These are phyloP conservation scores for Ustilago sp. DNA, from an alignment of 1,284 basidiomycete species.

Conservation along the genomic window DNA sequence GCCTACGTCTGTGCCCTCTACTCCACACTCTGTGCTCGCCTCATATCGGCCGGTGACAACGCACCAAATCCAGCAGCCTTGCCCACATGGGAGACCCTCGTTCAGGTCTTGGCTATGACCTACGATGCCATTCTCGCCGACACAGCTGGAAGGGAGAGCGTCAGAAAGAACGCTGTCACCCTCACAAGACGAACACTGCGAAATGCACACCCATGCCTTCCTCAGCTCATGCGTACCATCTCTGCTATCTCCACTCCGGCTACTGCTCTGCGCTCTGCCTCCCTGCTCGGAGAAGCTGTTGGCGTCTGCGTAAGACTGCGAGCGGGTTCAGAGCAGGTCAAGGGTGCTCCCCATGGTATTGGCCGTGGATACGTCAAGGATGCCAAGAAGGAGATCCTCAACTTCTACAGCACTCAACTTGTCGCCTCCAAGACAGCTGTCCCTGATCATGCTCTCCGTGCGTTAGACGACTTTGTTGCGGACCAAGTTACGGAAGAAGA, in stretches of 20 bases:
- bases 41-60: constrained; percentile 55
- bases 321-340: constrained; percentile 49
- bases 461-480: constrained; percentile 59
- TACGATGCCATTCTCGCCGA: constrained; percentile 50
- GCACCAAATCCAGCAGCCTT: constrained; percentile 10
- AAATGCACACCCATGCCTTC: constrained; percentile 43
- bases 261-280: constrained; percentile 38
- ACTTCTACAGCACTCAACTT: constrained; percentile 59
- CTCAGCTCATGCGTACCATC: constrained; percentile 46
- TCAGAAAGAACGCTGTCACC: constrained; percentile 36
- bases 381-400: constrained; percentile 47
- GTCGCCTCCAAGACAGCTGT: constrained; percentile 58
- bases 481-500: constrained; percentile 50
- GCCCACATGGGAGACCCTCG: constrained; percentile 40
- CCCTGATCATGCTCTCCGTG: constrained; percentile 36
- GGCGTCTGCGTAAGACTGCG: constrained; percentile 55
- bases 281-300: constrained; percentile 56
- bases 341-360: constrained; percentile 49
- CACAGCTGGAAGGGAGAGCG: constrained; percentile 19
- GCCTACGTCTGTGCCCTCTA: constrained; percentile 81
- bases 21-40: constrained; percentile 70
- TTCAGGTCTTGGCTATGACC: constrained; percentile 49
- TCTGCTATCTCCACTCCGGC: constrained; percentile 33
- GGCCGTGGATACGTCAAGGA: constrained; percentile 44
- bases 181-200: constrained; percentile 49